Evolutionary conservation across 306 rosid genomes (phyloP).

Genomic region (Erythrophleum fordii): DNA sequence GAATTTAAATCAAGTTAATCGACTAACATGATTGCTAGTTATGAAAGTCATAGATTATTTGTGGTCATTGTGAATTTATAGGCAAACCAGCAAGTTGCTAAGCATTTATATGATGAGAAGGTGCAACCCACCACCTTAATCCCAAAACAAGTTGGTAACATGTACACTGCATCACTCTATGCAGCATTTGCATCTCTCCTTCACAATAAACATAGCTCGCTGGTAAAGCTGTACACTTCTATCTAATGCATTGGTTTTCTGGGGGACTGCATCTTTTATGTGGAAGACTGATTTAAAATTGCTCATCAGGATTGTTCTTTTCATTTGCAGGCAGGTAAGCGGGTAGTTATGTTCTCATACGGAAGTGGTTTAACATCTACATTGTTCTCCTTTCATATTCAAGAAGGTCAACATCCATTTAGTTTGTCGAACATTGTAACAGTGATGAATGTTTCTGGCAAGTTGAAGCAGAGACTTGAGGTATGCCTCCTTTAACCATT

Average conservation of each 20-base stretch:
- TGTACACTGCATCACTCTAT: conserved; percentile 86
- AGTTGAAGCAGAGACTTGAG: conserved; percentile 78
- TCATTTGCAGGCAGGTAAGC: conserved; percentile 61
- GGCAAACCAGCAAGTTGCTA: conserved; percentile 80
- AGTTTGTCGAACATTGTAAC: conserved; percentile 69
- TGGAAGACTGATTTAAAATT: conserved; percentile 5
- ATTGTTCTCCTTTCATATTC: conserved; percentile 69
- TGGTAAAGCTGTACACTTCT: conserved; percentile 51
- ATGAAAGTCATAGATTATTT: conserved; percentile 2
- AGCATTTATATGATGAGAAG: conserved; percentile 60
- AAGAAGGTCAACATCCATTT: conserved; percentile 66
- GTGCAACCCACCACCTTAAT: conserved; percentile 80
- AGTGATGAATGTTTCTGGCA: conserved; percentile 67
- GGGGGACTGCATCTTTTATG: background rate
- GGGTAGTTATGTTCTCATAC: conserved; percentile 78
- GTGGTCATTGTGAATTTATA: conserved; percentile 37
- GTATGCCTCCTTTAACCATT: conserved; percentile 45
- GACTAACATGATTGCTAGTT: conserved; percentile 3
- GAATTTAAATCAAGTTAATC: conserved; percentile 2
- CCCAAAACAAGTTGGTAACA: conserved; percentile 89
- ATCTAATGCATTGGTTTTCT: background rate
- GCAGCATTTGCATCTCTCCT: conserved; percentile 82
- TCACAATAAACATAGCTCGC: conserved; percentile 57
- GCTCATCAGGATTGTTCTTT: conserved; percentile 21
- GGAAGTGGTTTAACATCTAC: conserved; percentile 90